Conservation (phyloP, 2,329 filamentous ascomycete species). For the Phoma sp. region DNA sequence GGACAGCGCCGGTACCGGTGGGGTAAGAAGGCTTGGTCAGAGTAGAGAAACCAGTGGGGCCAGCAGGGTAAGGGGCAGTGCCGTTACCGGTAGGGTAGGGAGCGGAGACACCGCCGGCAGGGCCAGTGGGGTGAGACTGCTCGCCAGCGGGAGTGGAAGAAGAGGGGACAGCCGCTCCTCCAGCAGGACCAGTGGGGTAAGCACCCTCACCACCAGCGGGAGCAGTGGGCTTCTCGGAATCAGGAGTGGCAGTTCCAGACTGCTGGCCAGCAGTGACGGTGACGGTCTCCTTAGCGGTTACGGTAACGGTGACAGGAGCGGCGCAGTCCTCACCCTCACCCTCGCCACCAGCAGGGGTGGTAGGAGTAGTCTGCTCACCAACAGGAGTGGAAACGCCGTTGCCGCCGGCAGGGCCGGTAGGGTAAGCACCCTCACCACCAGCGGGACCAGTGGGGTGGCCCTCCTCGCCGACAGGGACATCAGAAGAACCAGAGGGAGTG, state of each 20-base stretch:
- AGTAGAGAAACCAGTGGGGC: constrained; percentile 42
- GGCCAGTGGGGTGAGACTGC: constrained; percentile 15
- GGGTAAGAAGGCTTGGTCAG: constrained; percentile 34
- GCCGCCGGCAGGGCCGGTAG: constrained; percentile 16
- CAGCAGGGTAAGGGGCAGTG: constrained; percentile 31
- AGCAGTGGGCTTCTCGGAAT: constrained; percentile 17
- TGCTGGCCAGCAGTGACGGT: constrained; percentile 39
- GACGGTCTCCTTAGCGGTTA: constrained; percentile 48
- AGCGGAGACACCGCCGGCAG: constrained; percentile 18
- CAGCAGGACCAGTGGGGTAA: constrained; percentile 12
- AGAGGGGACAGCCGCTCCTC: constrained; percentile 12
- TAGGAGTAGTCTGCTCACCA: constrained; percentile 7
- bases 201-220: constrained; percentile 15
- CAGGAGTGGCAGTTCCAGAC: constrained; percentile 15
- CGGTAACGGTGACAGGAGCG: constrained; percentile 44
- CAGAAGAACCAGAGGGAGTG: constrained; percentile 22
- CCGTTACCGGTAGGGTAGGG: constrained; percentile 37
- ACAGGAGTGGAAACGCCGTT: constrained; percentile 1
- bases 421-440: constrained; percentile 20
- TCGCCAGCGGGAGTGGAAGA: background rate
- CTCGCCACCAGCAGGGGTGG: constrained; percentile 12
- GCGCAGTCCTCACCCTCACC: constrained; percentile 39
- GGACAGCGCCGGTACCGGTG: constrained; percentile 24
- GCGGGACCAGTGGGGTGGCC: constrained; percentile 13
- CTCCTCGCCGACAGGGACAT: constrained; percentile 19